Conservation (phyloP, 2,329 filamentous ascomycete species). For the Ophiostoma quercus region DNA sequence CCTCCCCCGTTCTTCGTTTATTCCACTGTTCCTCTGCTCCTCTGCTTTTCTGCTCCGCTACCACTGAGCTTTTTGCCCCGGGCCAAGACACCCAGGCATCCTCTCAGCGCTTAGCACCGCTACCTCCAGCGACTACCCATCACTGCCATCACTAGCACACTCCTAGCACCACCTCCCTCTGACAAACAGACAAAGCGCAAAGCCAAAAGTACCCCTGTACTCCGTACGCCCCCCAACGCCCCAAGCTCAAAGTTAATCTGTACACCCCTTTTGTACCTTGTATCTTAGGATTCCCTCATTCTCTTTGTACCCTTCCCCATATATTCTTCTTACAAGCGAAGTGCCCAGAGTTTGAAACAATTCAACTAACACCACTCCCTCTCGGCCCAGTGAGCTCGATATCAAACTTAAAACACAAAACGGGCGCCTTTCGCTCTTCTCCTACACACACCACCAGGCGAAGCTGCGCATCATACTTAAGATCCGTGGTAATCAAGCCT, state of each 20-base stretch:
- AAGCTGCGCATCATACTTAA: constrained; percentile 15
- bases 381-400: background rate
- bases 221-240: background rate
- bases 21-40: background rate
- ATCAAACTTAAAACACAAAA: constrained; percentile 3
- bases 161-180: background rate
- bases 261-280: constrained; percentile 6
- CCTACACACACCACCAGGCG: constrained; percentile 6
- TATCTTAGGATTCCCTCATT: background rate
- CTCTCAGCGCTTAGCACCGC: constrained; percentile 3
- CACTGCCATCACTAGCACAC: background rate
- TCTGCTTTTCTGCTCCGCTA: background rate
- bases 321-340: background rate
- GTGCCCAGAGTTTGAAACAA: background rate
- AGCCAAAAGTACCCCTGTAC: background rate
- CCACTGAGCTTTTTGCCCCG: constrained; percentile 3
- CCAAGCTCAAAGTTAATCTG: background rate
- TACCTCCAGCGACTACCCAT: background rate
- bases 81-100: background rate
- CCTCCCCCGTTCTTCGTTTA: background rate
- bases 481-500: constrained; percentile 15
- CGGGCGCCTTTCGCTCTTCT: background rate
- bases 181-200: constrained; percentile 6
- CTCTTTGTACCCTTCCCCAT: constrained; percentile 8
- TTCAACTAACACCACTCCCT: constrained; percentile 5